Evolutionary conservation across 2,329 filamentous ascomycete species (phyloP).

Genomic region (Sporothrix luriei): DNA sequence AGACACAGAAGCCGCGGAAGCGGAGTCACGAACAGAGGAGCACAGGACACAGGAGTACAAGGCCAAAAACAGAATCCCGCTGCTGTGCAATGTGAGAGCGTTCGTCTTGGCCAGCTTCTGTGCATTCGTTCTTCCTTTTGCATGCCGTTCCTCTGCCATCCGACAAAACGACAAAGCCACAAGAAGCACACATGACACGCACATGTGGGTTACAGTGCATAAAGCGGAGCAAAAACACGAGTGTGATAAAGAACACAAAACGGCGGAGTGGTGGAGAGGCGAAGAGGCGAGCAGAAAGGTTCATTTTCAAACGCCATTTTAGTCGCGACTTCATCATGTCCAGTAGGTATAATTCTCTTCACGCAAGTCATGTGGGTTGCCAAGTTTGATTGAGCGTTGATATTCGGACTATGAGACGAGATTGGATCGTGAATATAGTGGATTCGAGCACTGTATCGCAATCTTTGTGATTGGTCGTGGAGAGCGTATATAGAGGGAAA

Average conservation of each 20-base stretch:
- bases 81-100: slow-evolving; percentile 19
- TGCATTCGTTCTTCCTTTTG: background rate
- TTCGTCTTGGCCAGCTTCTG: background rate
- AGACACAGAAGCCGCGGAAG: background rate
- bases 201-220: slow-evolving; percentile 25
- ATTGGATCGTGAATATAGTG: background rate
- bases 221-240: background rate
- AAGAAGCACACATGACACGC: slow-evolving; percentile 11
- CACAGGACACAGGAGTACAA: background rate
- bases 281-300: background rate
- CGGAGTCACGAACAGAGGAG: background rate
- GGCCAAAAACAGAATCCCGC: slow-evolving; percentile 13
- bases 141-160: background rate
- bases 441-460: background rate
- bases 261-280: background rate
- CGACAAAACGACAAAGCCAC: slow-evolving; percentile 10
- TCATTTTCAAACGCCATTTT: too few species aligned
- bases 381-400: background rate
- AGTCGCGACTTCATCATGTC: too few species aligned
- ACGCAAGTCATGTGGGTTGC: too few species aligned
- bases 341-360: too few species aligned
- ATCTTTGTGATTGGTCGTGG: slow-evolving; percentile 14
- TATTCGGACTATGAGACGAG: background rate
- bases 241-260: background rate
- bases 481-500: background rate